These are phyloP conservation scores for Pyricularia sp. DNA, from an alignment of 2,329 filamentous ascomycete species.

Conservation along the genomic window DNA sequence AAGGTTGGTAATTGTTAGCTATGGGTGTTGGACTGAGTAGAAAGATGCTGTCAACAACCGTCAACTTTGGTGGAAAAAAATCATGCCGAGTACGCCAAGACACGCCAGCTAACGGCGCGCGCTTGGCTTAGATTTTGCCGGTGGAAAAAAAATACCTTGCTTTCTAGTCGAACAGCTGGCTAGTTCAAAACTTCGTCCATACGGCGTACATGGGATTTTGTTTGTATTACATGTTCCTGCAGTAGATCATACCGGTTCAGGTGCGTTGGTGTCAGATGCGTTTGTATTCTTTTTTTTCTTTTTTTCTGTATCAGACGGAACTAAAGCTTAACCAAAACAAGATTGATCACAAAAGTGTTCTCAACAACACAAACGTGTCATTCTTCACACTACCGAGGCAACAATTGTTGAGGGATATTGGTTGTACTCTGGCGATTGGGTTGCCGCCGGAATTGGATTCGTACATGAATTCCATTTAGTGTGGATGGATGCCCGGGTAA, in stretches of 20 bases:
- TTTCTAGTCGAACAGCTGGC: background rate
- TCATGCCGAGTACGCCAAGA: background rate
- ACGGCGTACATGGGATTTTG: background rate
- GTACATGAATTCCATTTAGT: background rate
- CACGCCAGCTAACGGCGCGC: background rate
- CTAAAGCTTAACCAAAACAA: background rate
- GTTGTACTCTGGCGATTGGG: background rate
- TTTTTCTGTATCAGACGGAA: background rate
- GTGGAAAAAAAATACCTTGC: too few relatives aligned
- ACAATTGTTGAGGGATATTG: background rate
- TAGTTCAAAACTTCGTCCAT: background rate
- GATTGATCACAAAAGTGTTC: background rate
- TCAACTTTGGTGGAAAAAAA: background rate
- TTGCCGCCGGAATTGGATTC: background rate
- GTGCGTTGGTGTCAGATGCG: background rate
- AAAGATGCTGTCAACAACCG: background rate
- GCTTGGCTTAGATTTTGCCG: background rate
- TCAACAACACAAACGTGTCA: background rate
- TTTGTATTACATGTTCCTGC: background rate
- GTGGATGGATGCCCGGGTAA: background rate
- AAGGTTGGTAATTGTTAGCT: too few relatives aligned
- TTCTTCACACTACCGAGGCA: background rate
- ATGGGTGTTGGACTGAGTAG: background rate
- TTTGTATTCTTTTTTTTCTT: background rate
- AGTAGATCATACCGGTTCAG: background rate